Conservation (phyloP, 108 stramenopile genomes). For the Nitzschia putrida region DNA sequence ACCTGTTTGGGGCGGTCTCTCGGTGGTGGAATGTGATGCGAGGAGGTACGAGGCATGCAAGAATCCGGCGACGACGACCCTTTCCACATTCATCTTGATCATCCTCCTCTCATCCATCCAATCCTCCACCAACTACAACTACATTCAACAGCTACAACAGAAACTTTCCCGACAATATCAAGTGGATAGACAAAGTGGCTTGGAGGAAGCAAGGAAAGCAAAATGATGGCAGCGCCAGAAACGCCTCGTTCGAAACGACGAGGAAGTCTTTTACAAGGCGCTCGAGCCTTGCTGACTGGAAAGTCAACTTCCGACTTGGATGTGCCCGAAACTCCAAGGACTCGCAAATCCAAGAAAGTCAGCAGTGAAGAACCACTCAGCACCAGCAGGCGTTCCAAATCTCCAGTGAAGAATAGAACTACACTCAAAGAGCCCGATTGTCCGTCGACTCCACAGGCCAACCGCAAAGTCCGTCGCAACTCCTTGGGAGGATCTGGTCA, state of each 20-base stretch:
- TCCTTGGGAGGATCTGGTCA: neutral
- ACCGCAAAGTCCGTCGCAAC: constrained; percentile 6
- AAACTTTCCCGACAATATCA: too few relatives aligned
- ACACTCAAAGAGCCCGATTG: neutral
- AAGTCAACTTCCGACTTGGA: neutral
- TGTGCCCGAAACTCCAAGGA: constrained; percentile 1
- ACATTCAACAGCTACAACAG: too few relatives aligned
- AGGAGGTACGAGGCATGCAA: too few relatives aligned
- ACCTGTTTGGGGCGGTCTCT: too few relatives aligned
- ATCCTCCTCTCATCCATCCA: too few relatives aligned
- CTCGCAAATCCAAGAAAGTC: neutral
- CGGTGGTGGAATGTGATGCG: too few relatives aligned
- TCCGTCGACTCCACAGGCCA: constrained; percentile 11
- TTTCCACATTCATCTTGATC: too few relatives aligned
- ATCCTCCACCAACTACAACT: too few relatives aligned
- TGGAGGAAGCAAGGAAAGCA: neutral
- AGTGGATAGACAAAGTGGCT: too few relatives aligned
- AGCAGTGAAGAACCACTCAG: neutral
- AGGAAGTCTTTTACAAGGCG: constrained; percentile 8
- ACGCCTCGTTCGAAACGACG: constrained; percentile 6
- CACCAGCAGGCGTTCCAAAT: too few relatives aligned
- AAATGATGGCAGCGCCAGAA: constrained; percentile 6
- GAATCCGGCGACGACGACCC: too few relatives aligned
- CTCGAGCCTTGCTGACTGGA: constrained; percentile 4
- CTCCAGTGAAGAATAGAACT: too few relatives aligned